Base-by-base conservation (phyloP, 2,329 filamentous ascomycete species). In the Samsoniella hepiali region DNA sequence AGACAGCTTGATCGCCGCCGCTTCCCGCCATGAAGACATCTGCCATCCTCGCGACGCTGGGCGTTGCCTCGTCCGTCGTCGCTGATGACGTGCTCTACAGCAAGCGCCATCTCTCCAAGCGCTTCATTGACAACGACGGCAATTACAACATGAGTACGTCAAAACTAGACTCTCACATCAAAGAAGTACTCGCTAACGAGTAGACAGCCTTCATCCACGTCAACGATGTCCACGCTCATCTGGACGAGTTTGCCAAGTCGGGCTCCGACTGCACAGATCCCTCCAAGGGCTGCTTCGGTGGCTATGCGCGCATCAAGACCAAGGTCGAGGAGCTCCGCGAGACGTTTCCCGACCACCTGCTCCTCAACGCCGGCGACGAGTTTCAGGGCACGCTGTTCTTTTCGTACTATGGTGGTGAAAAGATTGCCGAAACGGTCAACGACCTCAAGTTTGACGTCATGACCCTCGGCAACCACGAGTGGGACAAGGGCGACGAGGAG, bases 361-460 rank as follows among this genome's bases (percentile, higher is more conserved):
- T 85, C 75, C 76, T 89, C 53, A 88, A 89, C 63, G 84, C 83
- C 2, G 87, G 87, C n/a, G 87, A 89, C 68, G 87, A 89, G 71
- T 89, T 89, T 71, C 84, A 89, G 68, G 87, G 87, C 61, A 89
- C 87, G 0, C 78, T 89, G 8, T 89, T 88, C 77, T 89, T 88
- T 75, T 82, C 81, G 4, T 88, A 83, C 72, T 89, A 89, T 69
- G 82, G 83, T 17, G 84, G 85, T 31, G 85, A 88, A 76, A 89
- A 89, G 79, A 89, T 89, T 66, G 85, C 86, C 56, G 82, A 88
- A 69, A 86, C 84, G 0, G 74, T 89, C 65, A 90, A 90, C 66
- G 80, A 86, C 70, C 76, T 89, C 57, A 81, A 82, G n/a, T 88
- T 89, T 67, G 84, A 88, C 65, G 85, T 83, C 68, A 89, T 89